Conservation (phyloP, 805 yeast genomes). For the Yarrowia phangngaensis region DNA sequence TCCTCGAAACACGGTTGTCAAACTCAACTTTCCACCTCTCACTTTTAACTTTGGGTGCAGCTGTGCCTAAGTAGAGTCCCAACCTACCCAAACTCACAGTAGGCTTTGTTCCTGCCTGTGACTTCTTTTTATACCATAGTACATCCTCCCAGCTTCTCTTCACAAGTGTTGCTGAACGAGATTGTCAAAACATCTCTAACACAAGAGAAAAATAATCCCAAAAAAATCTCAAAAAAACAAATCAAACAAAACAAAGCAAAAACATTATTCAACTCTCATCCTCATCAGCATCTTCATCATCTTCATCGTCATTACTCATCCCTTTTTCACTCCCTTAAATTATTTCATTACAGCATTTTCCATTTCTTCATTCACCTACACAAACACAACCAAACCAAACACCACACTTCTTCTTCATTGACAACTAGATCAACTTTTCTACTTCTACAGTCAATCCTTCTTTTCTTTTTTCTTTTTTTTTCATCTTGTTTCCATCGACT, state of each 20-base stretch:
- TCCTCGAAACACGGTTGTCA: no score
- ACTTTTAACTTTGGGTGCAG: conserved; percentile 19
- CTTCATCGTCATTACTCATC: no score
- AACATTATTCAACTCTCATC: no score
- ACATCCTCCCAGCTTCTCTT: conserved; percentile 24
- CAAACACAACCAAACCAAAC: no score
- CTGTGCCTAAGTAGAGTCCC: no score
- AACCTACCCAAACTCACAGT: no score
- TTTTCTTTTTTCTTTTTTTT: background rate
- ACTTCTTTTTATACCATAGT: conserved; percentile 22
- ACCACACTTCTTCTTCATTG: no score
- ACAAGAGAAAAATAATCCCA: conserved; percentile 6
- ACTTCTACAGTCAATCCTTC: background rate
- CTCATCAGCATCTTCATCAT: no score
- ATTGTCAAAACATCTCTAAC: conserved; percentile 20
- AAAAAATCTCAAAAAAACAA: no score
- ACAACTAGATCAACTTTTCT: conserved; percentile 9
- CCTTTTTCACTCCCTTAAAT: conserved; percentile 15
- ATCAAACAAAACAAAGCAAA: no score
- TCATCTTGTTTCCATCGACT: background rate
- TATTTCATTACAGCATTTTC: conserved; percentile 9
- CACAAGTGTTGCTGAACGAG: conserved; percentile 23
- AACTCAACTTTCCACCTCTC: no score
- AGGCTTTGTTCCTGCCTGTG: conserved; percentile 16
- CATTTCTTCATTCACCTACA: conserved; percentile 8